Base-by-base conservation (phyloP, 164 flowering plant species). In the Annona squamosa region DNA sequence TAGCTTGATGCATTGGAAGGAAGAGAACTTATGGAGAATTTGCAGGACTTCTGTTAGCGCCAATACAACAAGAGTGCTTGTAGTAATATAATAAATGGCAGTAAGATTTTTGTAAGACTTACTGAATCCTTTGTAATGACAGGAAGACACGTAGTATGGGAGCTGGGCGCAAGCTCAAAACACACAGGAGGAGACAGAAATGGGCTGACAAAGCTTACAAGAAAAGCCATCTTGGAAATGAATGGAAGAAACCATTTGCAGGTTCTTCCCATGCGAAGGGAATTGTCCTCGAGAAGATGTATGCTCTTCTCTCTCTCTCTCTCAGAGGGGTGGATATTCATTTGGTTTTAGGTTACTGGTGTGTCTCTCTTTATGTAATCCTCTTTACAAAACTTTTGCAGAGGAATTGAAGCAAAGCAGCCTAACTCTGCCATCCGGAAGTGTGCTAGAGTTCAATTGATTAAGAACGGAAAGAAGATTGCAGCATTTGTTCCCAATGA, bases 221-320 rank as follows among this genome's bases (percentile, higher is more conserved):
- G 79, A 87, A 87, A 68, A 84, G 87, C 56, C 86, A 87, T 56
- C 89, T 84, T 71, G 90, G 88, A 0, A 87, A 87, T 56, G 90
- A 87, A 56, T 87, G 90, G 90, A 87, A 87, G 72, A 87, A 87
- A 73, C 88, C 90, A 48, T 87, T 87, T 76, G 88, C 88, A n/a
- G 90, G 88, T 1, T 85, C 90, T 43, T 87, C 90, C 41, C 90
- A 87, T 70, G 90, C 90, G 1, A 87, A 87, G 71, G 90, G 90
- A 43, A 86, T 87, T 66, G 89, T 87, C 41, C 86, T 87, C 26
- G 90, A 87, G 69, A 87, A 86, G 84, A 87, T 87, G 90, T 86
- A 79, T 78, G 81, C 7, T 16, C 46, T 41, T 52, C 45, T 63
- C 9, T 48, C 4, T 13, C 0, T 52, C 6, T 63, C 5, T 19